A percentile compares a stretch with the other conserved stretches of the same genome.
Conservation (phyloP, 192 early-diverging fungal genomes). For the Endogone sp. region DNA sequence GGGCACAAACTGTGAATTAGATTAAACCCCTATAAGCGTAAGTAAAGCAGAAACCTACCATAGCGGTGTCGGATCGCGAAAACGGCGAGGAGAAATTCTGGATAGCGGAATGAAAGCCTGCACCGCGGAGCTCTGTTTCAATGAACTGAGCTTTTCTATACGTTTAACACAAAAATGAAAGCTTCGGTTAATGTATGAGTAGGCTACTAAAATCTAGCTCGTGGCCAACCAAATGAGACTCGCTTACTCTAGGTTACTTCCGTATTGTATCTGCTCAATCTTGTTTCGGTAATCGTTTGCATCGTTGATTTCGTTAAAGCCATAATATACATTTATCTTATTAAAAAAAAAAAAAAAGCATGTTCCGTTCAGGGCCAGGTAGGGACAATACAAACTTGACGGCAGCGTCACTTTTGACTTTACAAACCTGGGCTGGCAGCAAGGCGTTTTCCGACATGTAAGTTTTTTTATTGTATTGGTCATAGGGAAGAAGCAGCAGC, state of each 20-base stretch:
- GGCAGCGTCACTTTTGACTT: too few relatives aligned
- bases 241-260: constrained; percentile 27
- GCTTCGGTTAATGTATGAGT: background rate
- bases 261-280: constrained; percentile 28
- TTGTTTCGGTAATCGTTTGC: constrained; percentile 39
- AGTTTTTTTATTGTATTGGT: constrained; percentile 55
- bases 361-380: background rate
- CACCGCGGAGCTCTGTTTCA: constrained; percentile 36
- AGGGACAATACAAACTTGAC: too few relatives aligned
- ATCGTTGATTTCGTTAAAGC: constrained; percentile 32
- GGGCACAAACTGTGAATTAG: background rate
- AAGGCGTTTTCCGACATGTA: constrained; percentile 81
- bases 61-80: background rate
- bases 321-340: constrained; percentile 54
- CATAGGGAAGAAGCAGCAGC: constrained; percentile 61
- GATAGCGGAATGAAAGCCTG: constrained; percentile 49
- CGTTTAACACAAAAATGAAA: background rate
- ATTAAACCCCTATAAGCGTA: too few relatives aligned
- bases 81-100: constrained; percentile 45
- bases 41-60: too few relatives aligned
- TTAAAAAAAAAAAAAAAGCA: background rate
- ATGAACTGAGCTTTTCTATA: constrained; percentile 46
- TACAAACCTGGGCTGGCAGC: constrained; percentile 68
- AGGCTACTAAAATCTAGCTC: background rate
- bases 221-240: background rate